Conservation (phyloP, 2,329 filamentous ascomycete species). For the Bipolaris victoriae region DNA sequence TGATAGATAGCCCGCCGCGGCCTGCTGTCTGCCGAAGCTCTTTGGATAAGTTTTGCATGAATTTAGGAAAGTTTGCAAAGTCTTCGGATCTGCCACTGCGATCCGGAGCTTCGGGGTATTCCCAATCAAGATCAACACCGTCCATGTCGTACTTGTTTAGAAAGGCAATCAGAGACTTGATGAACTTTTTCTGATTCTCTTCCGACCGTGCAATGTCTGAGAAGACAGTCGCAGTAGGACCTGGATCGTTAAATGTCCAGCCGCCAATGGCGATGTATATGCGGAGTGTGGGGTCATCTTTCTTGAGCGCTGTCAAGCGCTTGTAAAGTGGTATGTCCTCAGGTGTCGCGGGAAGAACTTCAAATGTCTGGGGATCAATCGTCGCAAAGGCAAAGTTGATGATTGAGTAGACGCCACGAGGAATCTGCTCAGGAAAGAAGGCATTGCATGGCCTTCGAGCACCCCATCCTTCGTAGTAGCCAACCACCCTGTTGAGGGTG, state of each 20-base stretch:
- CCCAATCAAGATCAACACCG: constrained; percentile 56
- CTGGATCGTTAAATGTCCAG: constrained; percentile 50
- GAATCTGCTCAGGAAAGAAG: background rate
- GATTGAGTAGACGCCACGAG: background rate
- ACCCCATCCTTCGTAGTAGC: constrained; percentile 8
- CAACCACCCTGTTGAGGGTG: background rate
- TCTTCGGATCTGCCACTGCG: constrained; percentile 47
- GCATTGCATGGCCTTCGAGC: background rate
- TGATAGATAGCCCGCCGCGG: constrained; percentile 19
- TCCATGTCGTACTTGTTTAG: constrained; percentile 52
- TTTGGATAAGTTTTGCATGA: background rate
- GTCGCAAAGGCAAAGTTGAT: constrained; percentile 3
- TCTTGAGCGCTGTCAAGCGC: constrained; percentile 34
- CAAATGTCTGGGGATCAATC: constrained; percentile 1
- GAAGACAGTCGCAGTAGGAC: constrained; percentile 34
- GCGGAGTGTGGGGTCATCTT: constrained; percentile 30
- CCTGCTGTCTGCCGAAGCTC: background rate
- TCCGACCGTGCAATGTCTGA: constrained; percentile 31
- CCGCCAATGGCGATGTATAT: constrained; percentile 50
- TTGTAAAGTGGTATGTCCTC: background rate
- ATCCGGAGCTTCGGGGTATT: constrained; percentile 35
- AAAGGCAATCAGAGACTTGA: constrained; percentile 45
- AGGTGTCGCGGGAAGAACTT: background rate
- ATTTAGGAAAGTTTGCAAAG: background rate
- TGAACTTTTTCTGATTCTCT: constrained; percentile 38